phyloP scores from a whole-genome alignment of 1,284 basidiomycete species.

The Cutaneotrichosporon cutaneum region DNA sequence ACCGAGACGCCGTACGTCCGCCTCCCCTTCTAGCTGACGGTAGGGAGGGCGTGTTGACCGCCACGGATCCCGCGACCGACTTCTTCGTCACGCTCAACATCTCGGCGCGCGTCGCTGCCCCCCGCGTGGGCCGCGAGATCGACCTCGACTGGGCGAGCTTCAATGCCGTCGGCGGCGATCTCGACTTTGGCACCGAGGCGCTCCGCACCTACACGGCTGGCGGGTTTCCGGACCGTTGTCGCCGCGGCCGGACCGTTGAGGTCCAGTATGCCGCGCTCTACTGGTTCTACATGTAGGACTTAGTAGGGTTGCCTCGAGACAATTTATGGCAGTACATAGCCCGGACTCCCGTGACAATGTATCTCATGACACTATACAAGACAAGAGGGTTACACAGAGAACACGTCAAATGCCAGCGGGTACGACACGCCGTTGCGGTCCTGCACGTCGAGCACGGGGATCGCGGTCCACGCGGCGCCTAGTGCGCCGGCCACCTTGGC shows the following conservation, averaged over 20 bases:
- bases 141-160: neutral
- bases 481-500: neutral
- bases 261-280: neutral
- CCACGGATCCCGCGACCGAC: neutral
- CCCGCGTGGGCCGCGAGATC: neutral
- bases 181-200: neutral
- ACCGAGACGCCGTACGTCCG: neutral
- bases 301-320: neutral
- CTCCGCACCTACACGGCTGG: neutral
- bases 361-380: neutral
- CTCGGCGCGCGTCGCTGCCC: neutral
- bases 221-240: neutral
- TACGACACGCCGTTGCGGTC: slow-evolving; percentile 9
- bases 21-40: neutral
- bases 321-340: too few species aligned
- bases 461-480: neutral
- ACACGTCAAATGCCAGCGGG: slow-evolving; percentile 18
- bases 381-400: slow-evolving; percentile 1
- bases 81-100: neutral
- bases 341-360: too few species aligned
- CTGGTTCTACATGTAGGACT: neutral
- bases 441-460: slow-evolving; percentile 17
- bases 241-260: neutral
- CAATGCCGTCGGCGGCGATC: neutral
- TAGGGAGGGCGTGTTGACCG: neutral